Evolutionary conservation across 2,329 filamentous ascomycete species (phyloP), one percentile per base, ranked within the genome.

Genomic region (Monosporascus sp.): DNA sequence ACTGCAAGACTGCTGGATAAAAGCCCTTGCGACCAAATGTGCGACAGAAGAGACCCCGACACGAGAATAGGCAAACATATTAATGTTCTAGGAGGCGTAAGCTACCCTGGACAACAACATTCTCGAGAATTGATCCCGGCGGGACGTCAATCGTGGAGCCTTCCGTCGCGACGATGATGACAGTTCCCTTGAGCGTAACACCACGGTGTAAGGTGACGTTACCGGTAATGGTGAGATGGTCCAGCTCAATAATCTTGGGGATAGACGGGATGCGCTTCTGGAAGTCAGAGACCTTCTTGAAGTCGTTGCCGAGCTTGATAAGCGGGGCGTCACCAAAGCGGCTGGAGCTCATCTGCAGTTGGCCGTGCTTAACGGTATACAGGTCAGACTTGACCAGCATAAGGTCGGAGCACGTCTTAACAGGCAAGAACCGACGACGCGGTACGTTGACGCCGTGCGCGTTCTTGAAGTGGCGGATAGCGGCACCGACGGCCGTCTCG

Each of bases 371-470:
- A 65, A 99, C 85, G 9, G 91, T 96, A 85, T 99, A 99, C 57
- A 99, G 84, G 70, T 99, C 94, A 25, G 94, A 97, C 85, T 99
- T 99, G 83, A 99, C 94, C 57, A 99, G 88, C 91, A 99, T 95
- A 61, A 99, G 82, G 72, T 99, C 94, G 51, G 94, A 99, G 84
- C 93, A 99, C 22, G 94, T 99, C 89, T 99, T 99, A 80, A 99
- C 94, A 57, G 94, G 94, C 80, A 99, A 83, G 89, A 99, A 99
- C 64, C 94, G 92, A 67, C 91, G 87, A 72, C 94, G 90, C 60
- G 94, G 94, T 52, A 99, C 94, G 74, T 99, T 99, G 79, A 99
- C 93, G 78, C 94, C 94, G 76, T 99, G 94, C 39, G 92, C 94
- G 75, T 97, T 97, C 77, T 89, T 87, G 83, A 99, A 99, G 79